Conservation (phyloP, 2,329 filamentous ascomycete genomes). For the Ilyonectria sp. region DNA sequence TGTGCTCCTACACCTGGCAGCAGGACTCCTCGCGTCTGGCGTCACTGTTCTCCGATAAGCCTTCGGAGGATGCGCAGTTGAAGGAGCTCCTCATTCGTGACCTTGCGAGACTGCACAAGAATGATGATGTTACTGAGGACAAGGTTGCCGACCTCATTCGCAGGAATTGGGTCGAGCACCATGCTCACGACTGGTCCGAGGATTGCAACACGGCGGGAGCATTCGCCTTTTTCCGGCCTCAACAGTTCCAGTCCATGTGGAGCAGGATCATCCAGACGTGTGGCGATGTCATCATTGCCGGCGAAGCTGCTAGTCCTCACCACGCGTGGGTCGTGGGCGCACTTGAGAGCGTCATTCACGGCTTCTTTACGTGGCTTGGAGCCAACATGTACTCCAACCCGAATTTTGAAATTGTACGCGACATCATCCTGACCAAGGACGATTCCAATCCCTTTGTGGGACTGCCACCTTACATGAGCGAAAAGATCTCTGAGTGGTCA, state of each 20-base stretch:
- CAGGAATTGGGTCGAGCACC: background rate
- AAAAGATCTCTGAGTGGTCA: background rate
- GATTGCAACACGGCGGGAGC: constrained; percentile 27
- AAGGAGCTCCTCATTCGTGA: constrained; percentile 30
- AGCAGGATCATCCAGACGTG: constrained; percentile 27
- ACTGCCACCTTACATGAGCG: constrained; percentile 9
- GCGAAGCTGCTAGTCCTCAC: constrained; percentile 28
- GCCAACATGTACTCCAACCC: background rate
- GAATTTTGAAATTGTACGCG: background rate
- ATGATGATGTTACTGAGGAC: background rate
- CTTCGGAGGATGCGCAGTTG: constrained; percentile 31
- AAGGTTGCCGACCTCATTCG: background rate
- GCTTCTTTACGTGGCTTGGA: constrained; percentile 3
- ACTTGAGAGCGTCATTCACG: constrained; percentile 8
- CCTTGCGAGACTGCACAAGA: constrained; percentile 30
- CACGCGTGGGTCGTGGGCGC: constrained; percentile 21
- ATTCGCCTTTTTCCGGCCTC: constrained; percentile 31
- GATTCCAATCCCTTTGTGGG: background rate
- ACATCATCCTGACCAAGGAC: background rate
- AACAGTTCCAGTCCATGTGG: constrained; percentile 31
- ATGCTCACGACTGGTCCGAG: constrained; percentile 9
- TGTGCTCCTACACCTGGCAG: constrained; percentile 41
- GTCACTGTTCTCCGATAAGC: constrained; percentile 28
- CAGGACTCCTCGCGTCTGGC: constrained; percentile 41
- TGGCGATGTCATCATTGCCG: constrained; percentile 29